Evolutionary conservation across 306 rosid genomes (phyloP).

Genomic region (Gastrolobium bilobum): DNA sequence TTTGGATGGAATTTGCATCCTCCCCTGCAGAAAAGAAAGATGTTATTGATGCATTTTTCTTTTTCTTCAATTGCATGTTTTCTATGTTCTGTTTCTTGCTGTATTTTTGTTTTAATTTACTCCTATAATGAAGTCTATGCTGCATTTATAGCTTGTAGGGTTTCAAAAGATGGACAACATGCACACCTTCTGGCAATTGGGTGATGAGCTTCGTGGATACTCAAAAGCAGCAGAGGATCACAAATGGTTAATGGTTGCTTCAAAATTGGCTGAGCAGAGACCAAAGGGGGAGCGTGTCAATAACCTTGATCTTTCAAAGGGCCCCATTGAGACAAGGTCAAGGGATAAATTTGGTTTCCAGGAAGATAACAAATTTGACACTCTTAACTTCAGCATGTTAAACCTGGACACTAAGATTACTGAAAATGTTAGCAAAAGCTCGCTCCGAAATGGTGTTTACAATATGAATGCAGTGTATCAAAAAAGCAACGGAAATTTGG

Average conservation of each 20-base stretch:
- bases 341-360: slow-evolving; percentile 87
- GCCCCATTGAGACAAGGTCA: slow-evolving; percentile 70
- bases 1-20: no score
- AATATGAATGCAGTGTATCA: slow-evolving; percentile 80
- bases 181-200: slow-evolving; percentile 94
- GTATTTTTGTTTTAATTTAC: slow-evolving; percentile 4
- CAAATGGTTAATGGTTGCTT: slow-evolving; percentile 92
- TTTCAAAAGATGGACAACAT: slow-evolving; percentile 77
- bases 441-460: slow-evolving; percentile 70
- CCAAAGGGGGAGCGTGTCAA: slow-evolving; percentile 88
- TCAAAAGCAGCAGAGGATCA: slow-evolving; percentile 92
- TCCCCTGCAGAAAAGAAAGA: no score
- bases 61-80: slow-evolving; percentile 12
- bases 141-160: slow-evolving; percentile 50
- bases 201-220: slow-evolving; percentile 98
- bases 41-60: no score
- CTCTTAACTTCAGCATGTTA: slow-evolving; percentile 81
- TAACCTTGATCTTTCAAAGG: slow-evolving; percentile 92
- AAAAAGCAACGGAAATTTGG: slow-evolving; percentile 69
- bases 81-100: neutral
- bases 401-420: slow-evolving; percentile 74
- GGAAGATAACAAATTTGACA: slow-evolving; percentile 94
- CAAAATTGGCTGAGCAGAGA: slow-evolving; percentile 96
- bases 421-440: slow-evolving; percentile 71
- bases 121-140: slow-evolving; percentile 16